Conservation (phyloP, 805 yeast genomes). For the Lipomyces lipofer region DNA sequence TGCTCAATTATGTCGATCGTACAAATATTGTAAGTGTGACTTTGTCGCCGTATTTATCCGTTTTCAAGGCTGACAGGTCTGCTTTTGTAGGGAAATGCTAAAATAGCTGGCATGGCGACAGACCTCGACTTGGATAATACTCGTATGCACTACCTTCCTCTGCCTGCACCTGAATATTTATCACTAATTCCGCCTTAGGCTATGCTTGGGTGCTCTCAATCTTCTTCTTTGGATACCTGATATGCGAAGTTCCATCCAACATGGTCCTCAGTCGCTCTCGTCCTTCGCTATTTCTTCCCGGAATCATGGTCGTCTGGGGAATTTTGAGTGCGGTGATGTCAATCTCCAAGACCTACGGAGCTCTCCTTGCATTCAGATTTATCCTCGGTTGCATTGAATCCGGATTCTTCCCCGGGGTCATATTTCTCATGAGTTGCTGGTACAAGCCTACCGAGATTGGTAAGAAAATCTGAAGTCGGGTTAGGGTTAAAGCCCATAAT, state of each 20-base stretch:
- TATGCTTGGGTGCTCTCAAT: slow-evolving; percentile 8
- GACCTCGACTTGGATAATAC: not conserved
- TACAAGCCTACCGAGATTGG: slow-evolving; percentile 53
- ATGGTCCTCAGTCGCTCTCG: slow-evolving; percentile 3
- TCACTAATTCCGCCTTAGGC: not conserved
- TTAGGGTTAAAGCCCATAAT: too few relatives aligned
- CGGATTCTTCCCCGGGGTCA: slow-evolving; percentile 50
- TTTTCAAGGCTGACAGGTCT: not conserved
- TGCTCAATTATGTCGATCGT: slow-evolving; percentile 44
- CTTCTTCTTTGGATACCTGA: slow-evolving; percentile 4
- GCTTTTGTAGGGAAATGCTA: not conserved
- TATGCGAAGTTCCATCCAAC: slow-evolving; percentile 8
- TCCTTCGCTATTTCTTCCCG: slow-evolving; percentile 8
- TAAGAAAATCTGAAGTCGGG: slow-evolving; percentile 45
- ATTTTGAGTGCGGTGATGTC: not conserved
- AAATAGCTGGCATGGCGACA: not conserved
- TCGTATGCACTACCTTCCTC: too few relatives aligned
- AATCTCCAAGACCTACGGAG: slow-evolving; percentile 2
- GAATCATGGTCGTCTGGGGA: slow-evolving; percentile 11
- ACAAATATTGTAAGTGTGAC: slow-evolving; percentile 27
- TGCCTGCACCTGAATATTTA: too few relatives aligned
- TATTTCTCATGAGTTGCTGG: slow-evolving; percentile 54
- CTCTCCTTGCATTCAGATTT: slow-evolving; percentile 46
- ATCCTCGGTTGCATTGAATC: slow-evolving; percentile 52
- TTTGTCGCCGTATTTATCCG: not conserved